Base-by-base conservation (phyloP, 495 filamentous ascomycete genomes). In the Hypoxylon perforatum region DNA sequence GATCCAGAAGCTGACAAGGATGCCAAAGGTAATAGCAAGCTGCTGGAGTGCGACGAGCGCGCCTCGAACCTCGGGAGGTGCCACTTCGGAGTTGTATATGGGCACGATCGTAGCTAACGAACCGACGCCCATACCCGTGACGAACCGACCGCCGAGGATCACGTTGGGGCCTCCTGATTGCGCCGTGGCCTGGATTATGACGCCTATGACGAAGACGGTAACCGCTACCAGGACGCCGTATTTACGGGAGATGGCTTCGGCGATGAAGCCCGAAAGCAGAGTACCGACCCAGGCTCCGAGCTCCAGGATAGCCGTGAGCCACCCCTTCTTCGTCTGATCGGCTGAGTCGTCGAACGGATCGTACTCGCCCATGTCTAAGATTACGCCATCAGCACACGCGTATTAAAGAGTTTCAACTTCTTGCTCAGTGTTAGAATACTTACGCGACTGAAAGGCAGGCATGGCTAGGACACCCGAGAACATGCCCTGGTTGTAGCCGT, bases 1-100 rank as follows among this genome's bases (percentile, higher is more conserved):
- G 66, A 93, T 91, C 91, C 92, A 96, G 80, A 93, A 95, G 63
- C 85, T 87, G 63, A 93, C 77, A 81, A 95, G 86, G 75, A 96
- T 94, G 22, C 92, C 92, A 51, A 92, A 87, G 30, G 88, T 91
- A 65, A 94, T 91, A 17, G 91, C 91, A 64, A 93, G 80, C 78
- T 95, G 92, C 74, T 96, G 90, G 0, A 91, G 78, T 6, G 88
- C 90, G 7, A 93, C 90, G 2, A 96, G 80, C 6, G 89, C 88
- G 41, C 92, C 92, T 19, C 82, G 80, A 18, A 87, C 82, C 60
- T 86, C 84, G 3, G 82, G 84, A 19, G 83, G 84, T 1, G 87
- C 86, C 10, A 91, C 84, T 67, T 92, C 84, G 67, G 84, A 84
- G 73, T 93, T 91, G 77, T 92, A 90, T 78, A 88, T 89, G 9